Evolutionary conservation across 2,329 filamentous ascomycete species (phyloP), one percentile per base, ranked within the genome.

Genomic region (Epicoccum sorghinum): DNA sequence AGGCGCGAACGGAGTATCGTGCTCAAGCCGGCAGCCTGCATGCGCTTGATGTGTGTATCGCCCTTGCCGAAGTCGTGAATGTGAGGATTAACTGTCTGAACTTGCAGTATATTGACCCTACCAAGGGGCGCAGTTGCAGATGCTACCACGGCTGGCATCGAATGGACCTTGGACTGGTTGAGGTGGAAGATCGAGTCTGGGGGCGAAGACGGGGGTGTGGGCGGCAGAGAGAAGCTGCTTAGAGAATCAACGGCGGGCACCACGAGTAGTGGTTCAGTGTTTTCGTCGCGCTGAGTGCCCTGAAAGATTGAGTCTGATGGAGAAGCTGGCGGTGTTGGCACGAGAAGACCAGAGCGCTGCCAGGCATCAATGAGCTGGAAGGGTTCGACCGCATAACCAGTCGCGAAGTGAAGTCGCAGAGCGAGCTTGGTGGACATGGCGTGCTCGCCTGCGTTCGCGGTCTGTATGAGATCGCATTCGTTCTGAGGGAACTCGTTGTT

Each of bases 371-470:
- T 48, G 13, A 57, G 29, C 18, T 18, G 18, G 18, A 18, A 18
- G 18, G 18, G 18, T 18, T 18, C 18, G 18, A 18, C 18, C 18
- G 18, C 18, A 18, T 18, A 18, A 4, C 55, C 55, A 0, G 50
- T 62, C n/a, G 61, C 55, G 24, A 64, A 64, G 13, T 37, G 29
- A 7, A 64, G 51, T 4, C 48, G 27, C 3, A 64, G 29, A 7
- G 59, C 61, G 3, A 62, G 55, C 4, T 58, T 46, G 4, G 53
- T 33, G 18, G 33, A 54, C 57, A 64, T 62, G 3, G 61, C 61
- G 39, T 64, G 59, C 29, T 64, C 57, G 4, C 61, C 59, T 42
- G 59, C 59, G 35, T 64, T 64, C 4, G 40, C 53, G 9, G 61
- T 64, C 14, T 50, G 22, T 7, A 62, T 52, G 3, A 52, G 14